Conservation (phyloP, 495 filamentous ascomycete genomes). For the Paragyromitra xinjiangensis region DNA sequence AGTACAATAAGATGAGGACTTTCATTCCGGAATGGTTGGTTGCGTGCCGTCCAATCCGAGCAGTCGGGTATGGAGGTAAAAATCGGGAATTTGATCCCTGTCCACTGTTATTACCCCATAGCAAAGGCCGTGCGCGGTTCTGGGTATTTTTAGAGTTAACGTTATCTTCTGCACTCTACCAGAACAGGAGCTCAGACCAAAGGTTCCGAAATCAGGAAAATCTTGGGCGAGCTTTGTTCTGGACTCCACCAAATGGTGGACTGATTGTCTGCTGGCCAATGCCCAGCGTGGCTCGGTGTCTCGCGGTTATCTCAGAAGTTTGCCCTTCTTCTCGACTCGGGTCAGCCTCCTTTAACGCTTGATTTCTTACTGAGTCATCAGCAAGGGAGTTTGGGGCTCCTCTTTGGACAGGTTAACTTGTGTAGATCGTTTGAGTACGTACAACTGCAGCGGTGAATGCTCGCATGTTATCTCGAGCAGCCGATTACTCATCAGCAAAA, state of each 20-base stretch:
- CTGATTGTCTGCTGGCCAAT: not conserved
- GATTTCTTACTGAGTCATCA: not conserved
- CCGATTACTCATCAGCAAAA: no score
- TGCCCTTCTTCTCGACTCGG: not conserved
- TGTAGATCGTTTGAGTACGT: no score
- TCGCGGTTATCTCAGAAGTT: not conserved
- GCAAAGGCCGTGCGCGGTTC: not conserved
- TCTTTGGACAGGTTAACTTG: not conserved
- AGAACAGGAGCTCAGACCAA: no score
- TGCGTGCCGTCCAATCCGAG: conserved; percentile 5
- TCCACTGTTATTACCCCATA: not conserved
- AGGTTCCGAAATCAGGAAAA: not conserved
- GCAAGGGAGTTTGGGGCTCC: not conserved
- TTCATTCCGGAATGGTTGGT: not conserved
- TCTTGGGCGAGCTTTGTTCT: not conserved
- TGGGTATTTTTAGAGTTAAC: not conserved
- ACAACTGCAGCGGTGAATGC: no score
- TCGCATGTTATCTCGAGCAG: no score
- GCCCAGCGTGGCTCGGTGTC: not conserved
- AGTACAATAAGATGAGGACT: no score
- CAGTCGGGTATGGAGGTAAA: not conserved
- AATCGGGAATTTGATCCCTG: conserved; percentile 1
- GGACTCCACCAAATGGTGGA: no score
- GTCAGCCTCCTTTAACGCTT: not conserved
- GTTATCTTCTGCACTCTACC: not conserved